These are phyloP conservation scores for Coemansia sp. DNA, from an alignment of 192 early-diverging fungal genomes.

Conservation along the genomic window DNA sequence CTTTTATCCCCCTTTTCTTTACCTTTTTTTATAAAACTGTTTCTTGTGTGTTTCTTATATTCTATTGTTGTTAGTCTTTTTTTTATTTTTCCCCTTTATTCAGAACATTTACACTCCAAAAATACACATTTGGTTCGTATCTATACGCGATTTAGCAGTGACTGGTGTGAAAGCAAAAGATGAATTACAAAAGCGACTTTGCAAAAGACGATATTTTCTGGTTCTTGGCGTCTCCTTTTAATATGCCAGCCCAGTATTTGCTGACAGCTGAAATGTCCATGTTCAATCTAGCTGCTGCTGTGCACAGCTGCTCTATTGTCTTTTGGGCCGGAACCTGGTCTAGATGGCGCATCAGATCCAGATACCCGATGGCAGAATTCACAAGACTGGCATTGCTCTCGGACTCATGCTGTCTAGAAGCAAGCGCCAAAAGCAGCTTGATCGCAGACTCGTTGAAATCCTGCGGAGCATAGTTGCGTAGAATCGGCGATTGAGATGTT, in stretches of 20 bases:
- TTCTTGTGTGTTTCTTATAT: constrained; percentile 17
- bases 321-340: constrained; percentile 11
- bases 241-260: constrained; percentile 12
- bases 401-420: not conserved
- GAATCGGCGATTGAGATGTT: not conserved
- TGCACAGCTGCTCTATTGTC: constrained; percentile 18
- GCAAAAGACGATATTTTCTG: constrained; percentile 30
- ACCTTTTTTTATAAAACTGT: constrained; percentile 3
- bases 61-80: not conserved
- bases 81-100: not conserved
- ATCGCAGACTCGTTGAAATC: constrained; percentile 18
- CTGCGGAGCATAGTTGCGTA: not conserved
- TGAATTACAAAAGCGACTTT: constrained; percentile 22
- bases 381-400: not conserved
- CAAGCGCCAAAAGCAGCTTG: not conserved
- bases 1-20: constrained; percentile 5
- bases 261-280: constrained; percentile 17
- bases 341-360: constrained; percentile 29
- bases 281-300: constrained; percentile 5
- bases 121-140: not conserved
- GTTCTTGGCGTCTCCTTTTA: constrained; percentile 2
- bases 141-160: not conserved
- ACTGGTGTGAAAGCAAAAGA: not conserved
- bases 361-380: constrained; percentile 2
- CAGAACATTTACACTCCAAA: not conserved